A percentile compares a stretch with the other conserved stretches of the same genome.
phyloP scores from a whole-genome alignment of 2,329 filamentous ascomycete species.

The Arachnomyces sp. region DNA sequence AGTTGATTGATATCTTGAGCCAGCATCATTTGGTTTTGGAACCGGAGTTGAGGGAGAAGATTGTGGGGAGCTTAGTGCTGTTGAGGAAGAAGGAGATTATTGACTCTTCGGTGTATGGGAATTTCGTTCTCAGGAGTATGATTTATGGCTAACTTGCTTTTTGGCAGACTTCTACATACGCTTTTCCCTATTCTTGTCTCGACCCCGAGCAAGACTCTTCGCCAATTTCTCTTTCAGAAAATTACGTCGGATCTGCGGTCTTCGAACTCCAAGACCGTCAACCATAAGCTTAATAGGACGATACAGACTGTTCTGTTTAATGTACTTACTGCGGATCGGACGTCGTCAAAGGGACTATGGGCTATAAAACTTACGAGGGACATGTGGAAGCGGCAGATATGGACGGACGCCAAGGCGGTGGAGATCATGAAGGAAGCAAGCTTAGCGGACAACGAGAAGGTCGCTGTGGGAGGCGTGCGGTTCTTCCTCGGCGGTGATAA shows the following conservation, averaged over 20 bases:
- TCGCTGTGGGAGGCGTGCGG: constrained; percentile 74
- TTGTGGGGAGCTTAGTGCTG: constrained; percentile 82
- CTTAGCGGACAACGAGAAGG: constrained; percentile 85
- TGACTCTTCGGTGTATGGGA: constrained; percentile 60
- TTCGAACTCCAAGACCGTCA: constrained; percentile 77
- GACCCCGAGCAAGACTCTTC: constrained; percentile 85
- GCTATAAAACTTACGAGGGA: constrained; percentile 92
- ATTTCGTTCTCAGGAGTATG: too few relatives aligned
- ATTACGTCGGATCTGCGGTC: constrained; percentile 85
- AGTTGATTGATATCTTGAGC: constrained; percentile 72
- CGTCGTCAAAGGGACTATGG: constrained; percentile 84
- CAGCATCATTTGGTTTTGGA: constrained; percentile 78
- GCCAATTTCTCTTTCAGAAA: constrained; percentile 77
- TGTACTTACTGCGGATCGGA: constrained; percentile 74
- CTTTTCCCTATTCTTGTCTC: constrained; percentile 89
- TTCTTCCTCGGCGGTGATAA: constrained; percentile 97
- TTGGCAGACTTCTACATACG: constrained; percentile 62
- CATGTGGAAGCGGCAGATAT: constrained; percentile 92
- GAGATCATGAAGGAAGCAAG: constrained; percentile 96
- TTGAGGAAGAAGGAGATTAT: constrained; percentile 87
- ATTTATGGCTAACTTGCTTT: not conserved
- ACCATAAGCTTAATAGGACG: constrained; percentile 87
- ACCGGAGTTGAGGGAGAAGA: constrained; percentile 81
- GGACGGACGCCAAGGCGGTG: constrained; percentile 91
- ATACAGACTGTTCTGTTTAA: constrained; percentile 93